These are phyloP conservation scores for sorghum (Sorghum bicolor) DNA, from an alignment of 176 grass and related monocot genomes.

Conservation along the genomic window DNA sequence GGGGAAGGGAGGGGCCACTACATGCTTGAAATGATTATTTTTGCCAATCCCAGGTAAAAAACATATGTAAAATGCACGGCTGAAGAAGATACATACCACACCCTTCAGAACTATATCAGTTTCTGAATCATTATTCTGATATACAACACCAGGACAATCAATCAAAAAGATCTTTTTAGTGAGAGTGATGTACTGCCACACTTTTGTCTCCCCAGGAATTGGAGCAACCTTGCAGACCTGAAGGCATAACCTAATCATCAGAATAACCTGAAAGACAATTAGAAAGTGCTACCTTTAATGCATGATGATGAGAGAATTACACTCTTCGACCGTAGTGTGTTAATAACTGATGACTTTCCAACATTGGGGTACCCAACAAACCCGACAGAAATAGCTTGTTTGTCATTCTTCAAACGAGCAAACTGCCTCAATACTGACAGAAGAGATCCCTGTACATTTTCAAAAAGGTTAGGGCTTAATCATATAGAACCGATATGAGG, in stretches of 20 bases:
- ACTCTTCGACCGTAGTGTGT: constrained; percentile 93
- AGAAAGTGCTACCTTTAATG: constrained; percentile 18
- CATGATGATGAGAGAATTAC: constrained; percentile 40
- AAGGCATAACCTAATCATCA: constrained; percentile 21
- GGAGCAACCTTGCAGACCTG: constrained; percentile 98
- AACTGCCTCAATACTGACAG: constrained; percentile 90
- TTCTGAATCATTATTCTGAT: constrained; percentile 94
- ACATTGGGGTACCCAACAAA: constrained; percentile 99
- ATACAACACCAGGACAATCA: constrained; percentile 95
- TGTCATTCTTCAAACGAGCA: constrained; percentile 89
- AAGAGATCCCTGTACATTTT: constrained; percentile 69
- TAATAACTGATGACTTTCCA: constrained; percentile 98
- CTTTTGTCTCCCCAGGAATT: constrained; percentile 95
- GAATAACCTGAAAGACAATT: constrained; percentile 12
- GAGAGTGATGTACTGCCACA: constrained; percentile 98
- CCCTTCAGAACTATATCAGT: constrained; percentile 99
- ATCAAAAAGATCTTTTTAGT: constrained; percentile 97
- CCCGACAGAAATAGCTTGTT: constrained; percentile 96
- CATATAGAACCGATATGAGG: neutral
- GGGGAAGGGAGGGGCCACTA: neutral
- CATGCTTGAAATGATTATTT: neutral
- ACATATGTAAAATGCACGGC: neutral
- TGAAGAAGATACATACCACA: constrained; percentile 62
- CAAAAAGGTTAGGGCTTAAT: neutral
- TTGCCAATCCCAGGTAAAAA: neutral